Percentiles rank a stretch among this genome's conserved stretches.
phyloP scores from a whole-genome alignment of 306 rosid genomes.

The Fragaria ananassa region DNA sequence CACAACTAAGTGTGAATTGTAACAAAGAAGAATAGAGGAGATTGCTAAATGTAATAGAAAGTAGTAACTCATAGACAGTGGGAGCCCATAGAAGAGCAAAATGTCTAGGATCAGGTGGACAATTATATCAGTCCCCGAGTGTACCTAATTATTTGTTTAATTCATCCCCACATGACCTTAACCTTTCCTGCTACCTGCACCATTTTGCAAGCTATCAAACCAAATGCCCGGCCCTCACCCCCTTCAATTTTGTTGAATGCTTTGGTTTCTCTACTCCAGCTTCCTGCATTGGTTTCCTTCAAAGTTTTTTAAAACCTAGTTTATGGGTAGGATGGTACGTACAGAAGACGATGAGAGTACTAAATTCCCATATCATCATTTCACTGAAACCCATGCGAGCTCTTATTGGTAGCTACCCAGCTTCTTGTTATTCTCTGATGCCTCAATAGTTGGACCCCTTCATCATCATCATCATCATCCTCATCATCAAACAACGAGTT shows the following conservation, averaged over 20 bases:
- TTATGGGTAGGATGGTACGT: slow-evolving; percentile 43
- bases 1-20: neutral
- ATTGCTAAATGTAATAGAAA: neutral
- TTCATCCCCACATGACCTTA: slow-evolving; percentile 42
- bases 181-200: slow-evolving; percentile 25
- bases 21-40: neutral
- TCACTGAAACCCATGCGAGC: slow-evolving; percentile 63
- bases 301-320: slow-evolving; percentile 36
- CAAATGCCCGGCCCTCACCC: neutral
- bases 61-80: slow-evolving; percentile 21
- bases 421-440: neutral
- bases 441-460: neutral
- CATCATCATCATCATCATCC: neutral
- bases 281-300: slow-evolving; percentile 35
- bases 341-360: slow-evolving; percentile 34
- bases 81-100: slow-evolving; percentile 64
- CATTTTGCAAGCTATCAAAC: slow-evolving; percentile 36
- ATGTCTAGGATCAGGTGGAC: slow-evolving; percentile 77
- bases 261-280: neutral
- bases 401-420: slow-evolving; percentile 9
- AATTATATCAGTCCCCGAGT: slow-evolving; percentile 48
- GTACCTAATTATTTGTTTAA: slow-evolving; percentile 47
- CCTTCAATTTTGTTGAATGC: neutral
- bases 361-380: slow-evolving; percentile 1
- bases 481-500: neutral